Evolutionary conservation across 306 rosid species (phyloP), one percentile per base, ranked within the genome.

Genomic region (Rubus idaeus): DNA sequence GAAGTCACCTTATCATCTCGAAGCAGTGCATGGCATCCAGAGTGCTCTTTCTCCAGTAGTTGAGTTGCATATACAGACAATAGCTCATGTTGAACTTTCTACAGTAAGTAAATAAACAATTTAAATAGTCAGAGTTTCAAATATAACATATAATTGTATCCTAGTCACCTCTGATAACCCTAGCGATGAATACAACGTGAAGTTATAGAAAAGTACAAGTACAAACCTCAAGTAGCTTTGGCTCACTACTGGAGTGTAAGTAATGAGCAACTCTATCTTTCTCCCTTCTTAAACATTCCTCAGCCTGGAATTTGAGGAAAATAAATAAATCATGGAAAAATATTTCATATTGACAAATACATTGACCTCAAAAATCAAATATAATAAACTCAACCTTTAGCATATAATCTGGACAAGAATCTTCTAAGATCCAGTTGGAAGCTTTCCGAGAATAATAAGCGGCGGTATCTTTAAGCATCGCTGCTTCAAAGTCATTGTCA

Each of bases 361-460:
- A 37, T 61, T 35, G 53, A 20, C 50, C 67, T 44, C 41, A 68
- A 53, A 77, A 40, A 35, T 39, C 9, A 70, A n/a, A 70, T 23
- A 41, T 18, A 21, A 44, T 23, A 16, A 62, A 68, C 56, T 45
- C 80, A 56, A 88, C 91, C 79, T 84, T 87, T 30, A 80, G 77
- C 87, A 75, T 86, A 82, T 83, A 77, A 82, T 88, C 91, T 50
- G 87, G 89, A 71, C 78, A 80, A 58, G 89, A 84, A 78, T 88
- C 88, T 77, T 84, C 88, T 35, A 86, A 76, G 68, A 86, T 87
- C 92, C 92, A 89, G 75, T 68, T 78, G 61, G 92, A 86, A 80
- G 84, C 88, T 73, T 71, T 86, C 46, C 86, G 88, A 41, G 82
- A 79, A 82, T 85, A 84, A 83, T 85, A 78, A 7, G 86, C 70